Evolutionary conservation across 257 asterid species (phyloP), one percentile per base, ranked within the genome.

Genomic region (Jasminum sambac): DNA sequence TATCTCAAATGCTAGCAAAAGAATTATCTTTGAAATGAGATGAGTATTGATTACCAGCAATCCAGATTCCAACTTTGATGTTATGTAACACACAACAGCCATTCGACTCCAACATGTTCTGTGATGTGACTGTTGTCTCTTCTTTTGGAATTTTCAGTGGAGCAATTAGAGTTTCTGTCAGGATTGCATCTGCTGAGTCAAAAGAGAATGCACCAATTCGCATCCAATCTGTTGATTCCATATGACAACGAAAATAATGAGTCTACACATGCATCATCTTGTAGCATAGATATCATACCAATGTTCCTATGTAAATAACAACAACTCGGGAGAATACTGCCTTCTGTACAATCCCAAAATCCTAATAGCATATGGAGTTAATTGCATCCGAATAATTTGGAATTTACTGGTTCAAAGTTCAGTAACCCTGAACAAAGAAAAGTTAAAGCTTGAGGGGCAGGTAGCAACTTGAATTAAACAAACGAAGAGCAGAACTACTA

Each of bases 21-120:
- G 74, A 69, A 34, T 50, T 38, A 11, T 13, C 25, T n/a, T 41
- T 64, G 36, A 52, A 26, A 66, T 41, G 30, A 24, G 72, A 58
- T 37, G 19, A 63, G 71, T 68, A 38, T 11, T n/a, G 50, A 63
- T 55, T 91, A 95, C 99, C 99, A 76, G 99, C 95, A 85, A 95
- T 84, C 99, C 99, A 95, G 73, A 95, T 88, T 69, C 99, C 99
- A 68, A 82, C 79, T 82, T 87, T 91, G 70, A 91, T 71, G 71
- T 84, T 84, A 62, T 81, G 79, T 76, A 89, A 50, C 70, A 89
- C 77, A 74, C 95, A 88, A 69, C 81, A 65, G 40, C 95, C 95
- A 19, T 80, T 77, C 46, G 61, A 50, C 72, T 78, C 78, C 87
- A 87, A 71, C 80, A 76, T 66, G 65, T 77, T 74, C 79, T 85